Conservation (phyloP, 2,329 filamentous ascomycete genomes). For the Orbilia quercus region DNA sequence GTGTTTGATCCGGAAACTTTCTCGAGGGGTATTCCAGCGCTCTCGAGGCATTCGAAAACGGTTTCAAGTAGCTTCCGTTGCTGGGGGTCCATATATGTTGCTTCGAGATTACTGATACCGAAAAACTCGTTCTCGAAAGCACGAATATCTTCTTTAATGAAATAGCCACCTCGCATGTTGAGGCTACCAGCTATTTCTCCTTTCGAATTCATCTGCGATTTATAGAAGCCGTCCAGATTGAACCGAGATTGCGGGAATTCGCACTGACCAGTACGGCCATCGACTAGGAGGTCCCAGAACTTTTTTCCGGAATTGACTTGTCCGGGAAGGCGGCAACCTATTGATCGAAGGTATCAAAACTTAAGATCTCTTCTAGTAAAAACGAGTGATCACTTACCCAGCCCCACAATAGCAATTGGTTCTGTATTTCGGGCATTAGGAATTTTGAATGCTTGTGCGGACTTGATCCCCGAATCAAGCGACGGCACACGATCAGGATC, state of each 20-base stretch:
- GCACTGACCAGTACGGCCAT: conserved; percentile 3
- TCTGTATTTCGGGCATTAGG: too few relatives aligned
- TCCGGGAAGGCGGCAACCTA: conserved; percentile 31
- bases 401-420: too few relatives aligned
- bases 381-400: too few relatives aligned
- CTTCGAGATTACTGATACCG: conserved; percentile 86
- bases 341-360: too few relatives aligned
- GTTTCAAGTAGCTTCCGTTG: conserved; percentile 80
- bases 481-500: too few relatives aligned
- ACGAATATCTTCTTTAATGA: conserved; percentile 75
- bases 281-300: conserved; percentile 33
- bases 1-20: conserved; percentile 56
- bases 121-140: conserved; percentile 84
- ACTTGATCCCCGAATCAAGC: too few relatives aligned
- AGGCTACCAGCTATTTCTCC: conserved; percentile 14
- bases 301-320: conserved; percentile 5
- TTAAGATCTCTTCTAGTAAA: too few relatives aligned
- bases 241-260: conserved; percentile 28
- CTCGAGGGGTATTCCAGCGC: conserved; percentile 72
- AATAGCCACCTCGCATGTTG: conserved; percentile 56
- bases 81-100: conserved; percentile 80
- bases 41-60: conserved; percentile 83
- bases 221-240: conserved; percentile 35
- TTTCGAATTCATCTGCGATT: too few relatives aligned
- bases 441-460: too few relatives aligned